Conservation (phyloP, 2,329 filamentous ascomycete genomes). For the Trichophyton schoenleinii region DNA sequence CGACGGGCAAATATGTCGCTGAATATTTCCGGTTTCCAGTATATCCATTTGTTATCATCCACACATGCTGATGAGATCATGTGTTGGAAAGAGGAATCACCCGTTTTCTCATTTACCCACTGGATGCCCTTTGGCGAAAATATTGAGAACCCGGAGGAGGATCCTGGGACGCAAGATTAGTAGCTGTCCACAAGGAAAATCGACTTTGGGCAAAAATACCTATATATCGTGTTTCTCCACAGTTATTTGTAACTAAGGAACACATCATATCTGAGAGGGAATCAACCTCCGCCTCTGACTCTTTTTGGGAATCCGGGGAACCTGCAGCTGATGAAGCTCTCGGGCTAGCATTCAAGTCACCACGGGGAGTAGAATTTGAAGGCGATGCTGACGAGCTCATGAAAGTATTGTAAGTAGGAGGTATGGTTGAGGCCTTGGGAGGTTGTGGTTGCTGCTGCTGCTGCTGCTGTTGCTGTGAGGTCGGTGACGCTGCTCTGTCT, state of each 20-base stretch:
- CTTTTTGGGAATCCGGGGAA: constrained; percentile 42
- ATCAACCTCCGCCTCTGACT: constrained; percentile 61
- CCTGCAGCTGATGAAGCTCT: constrained; percentile 32
- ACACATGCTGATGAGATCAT: constrained; percentile 90
- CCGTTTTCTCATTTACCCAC: constrained; percentile 96
- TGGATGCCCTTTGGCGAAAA: constrained; percentile 97
- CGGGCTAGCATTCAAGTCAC: constrained; percentile 38
- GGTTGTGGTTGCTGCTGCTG: background rate
- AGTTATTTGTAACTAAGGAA: constrained; percentile 87
- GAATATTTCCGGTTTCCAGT: constrained; percentile 98
- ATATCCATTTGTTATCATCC: constrained; percentile 89
- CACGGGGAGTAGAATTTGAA: constrained; percentile 34
- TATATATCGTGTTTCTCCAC: constrained; percentile 89
- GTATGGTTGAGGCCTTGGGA: background rate
- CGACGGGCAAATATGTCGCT: constrained; percentile 77
- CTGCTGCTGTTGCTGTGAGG: constrained; percentile 4
- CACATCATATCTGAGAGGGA: constrained; percentile 97
- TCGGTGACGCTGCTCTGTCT: constrained; percentile 31
- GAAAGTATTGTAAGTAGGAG: constrained; percentile 20
- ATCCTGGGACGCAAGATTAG: constrained; percentile 46
- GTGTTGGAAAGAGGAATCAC: constrained; percentile 84
- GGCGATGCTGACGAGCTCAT: background rate
- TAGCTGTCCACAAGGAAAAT: background rate
- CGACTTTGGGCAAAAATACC: constrained; percentile 42
- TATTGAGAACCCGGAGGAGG: constrained; percentile 94